phyloP scores from a whole-genome alignment of 2,329 filamentous ascomycete species.

The Trichoderma sp. region DNA sequence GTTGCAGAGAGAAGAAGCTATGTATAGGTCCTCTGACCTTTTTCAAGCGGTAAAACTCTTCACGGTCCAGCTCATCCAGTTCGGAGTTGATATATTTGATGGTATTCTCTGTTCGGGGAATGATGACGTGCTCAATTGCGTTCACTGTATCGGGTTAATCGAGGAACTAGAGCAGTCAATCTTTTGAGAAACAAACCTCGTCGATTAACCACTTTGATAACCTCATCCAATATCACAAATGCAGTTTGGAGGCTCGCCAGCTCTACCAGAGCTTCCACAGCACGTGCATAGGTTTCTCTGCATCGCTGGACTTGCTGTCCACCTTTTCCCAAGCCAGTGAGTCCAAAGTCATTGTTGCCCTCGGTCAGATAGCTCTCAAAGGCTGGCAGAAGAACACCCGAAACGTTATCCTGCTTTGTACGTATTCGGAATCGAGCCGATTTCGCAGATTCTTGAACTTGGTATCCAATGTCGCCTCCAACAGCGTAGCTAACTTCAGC shows the following conservation, averaged over 20 bases:
- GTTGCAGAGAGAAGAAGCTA: not conserved
- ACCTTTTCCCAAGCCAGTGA: conserved; percentile 94
- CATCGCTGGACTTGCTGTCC: conserved; percentile 96
- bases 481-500: conserved; percentile 98
- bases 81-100: conserved; percentile 99
- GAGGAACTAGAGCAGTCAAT: conserved; percentile 28
- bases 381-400: conserved; percentile 87
- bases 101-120: conserved; percentile 97
- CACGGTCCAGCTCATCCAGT: conserved; percentile 93
- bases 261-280: conserved; percentile 94
- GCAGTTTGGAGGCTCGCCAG: conserved; percentile 94
- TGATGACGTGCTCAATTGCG: conserved; percentile 95
- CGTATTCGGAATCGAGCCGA: conserved; percentile 89
- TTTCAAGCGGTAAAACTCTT: conserved; percentile 97
- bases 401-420: conserved; percentile 98
- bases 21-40: conserved; percentile 54
- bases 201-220: conserved; percentile 98
- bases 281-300: conserved; percentile 91
- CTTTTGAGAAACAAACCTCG: conserved; percentile 60
- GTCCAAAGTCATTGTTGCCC: conserved; percentile 90
- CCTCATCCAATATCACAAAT: conserved; percentile 96
- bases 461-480: conserved; percentile 92
- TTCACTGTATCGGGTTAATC: conserved; percentile 63
- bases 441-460: conserved; percentile 95
- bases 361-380: conserved; percentile 92